Percentiles rank a stretch among this genome's conserved stretches.
These are phyloP conservation scores for Macrolepiota albuminosa DNA, from an alignment of 768 basidiomycete species.

Conservation along the genomic window DNA sequence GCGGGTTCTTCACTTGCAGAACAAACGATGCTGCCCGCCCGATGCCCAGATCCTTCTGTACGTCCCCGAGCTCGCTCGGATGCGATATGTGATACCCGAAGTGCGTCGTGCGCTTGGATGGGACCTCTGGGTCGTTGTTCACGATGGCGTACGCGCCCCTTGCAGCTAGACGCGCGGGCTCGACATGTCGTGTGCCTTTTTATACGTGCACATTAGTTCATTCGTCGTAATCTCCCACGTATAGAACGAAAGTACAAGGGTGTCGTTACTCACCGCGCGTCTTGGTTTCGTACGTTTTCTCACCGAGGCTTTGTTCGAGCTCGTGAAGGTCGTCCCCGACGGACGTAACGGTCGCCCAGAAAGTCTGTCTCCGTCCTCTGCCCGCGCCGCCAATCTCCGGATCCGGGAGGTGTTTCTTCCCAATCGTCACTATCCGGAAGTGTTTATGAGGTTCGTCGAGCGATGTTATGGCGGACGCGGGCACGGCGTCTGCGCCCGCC, in stretches of 20 bases:
- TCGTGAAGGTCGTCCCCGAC: conserved; percentile 46
- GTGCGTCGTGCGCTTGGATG: conserved; percentile 45
- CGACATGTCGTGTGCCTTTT: conserved; percentile 47
- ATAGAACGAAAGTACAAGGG: background rate
- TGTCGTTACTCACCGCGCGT: conserved; percentile 38
- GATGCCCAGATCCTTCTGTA: conserved; percentile 54
- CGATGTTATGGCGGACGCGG: conserved; percentile 37
- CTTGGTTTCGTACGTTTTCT: conserved; percentile 55
- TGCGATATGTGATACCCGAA: conserved; percentile 59
- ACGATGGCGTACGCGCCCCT: conserved; percentile 59
- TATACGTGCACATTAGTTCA: background rate
- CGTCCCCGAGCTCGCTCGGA: conserved; percentile 46
- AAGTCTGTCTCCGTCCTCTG: conserved; percentile 37
- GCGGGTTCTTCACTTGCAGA: conserved; percentile 52
- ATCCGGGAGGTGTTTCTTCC: conserved; percentile 56
- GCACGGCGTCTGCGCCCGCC: conserved; percentile 46
- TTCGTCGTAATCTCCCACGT: background rate
- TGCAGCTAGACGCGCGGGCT: conserved; percentile 46
- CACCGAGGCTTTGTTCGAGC: conserved; percentile 45
- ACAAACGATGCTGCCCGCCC: conserved; percentile 48
- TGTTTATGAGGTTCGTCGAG: conserved; percentile 32
- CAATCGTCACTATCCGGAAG: conserved; percentile 48
- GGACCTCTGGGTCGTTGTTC: conserved; percentile 38
- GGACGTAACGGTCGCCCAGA: conserved; percentile 49
- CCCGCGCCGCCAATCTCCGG: conserved; percentile 26